Percentiles rank a stretch among this genome's conserved stretches.
phyloP scores from a whole-genome alignment of 495 filamentous ascomycete species.

The Amniculicola lignicola region DNA sequence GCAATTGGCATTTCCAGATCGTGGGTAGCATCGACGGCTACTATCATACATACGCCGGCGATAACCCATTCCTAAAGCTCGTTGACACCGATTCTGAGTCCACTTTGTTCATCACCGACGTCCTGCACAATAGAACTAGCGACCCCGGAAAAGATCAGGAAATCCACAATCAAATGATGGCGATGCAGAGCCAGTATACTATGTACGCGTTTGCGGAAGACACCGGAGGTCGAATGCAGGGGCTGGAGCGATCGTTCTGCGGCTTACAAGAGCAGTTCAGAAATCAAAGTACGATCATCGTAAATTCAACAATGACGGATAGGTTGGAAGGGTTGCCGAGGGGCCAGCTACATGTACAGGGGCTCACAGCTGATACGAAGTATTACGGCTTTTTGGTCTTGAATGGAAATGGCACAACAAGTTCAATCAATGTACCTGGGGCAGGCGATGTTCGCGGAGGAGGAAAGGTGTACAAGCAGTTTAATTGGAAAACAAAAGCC shows the following conservation, averaged over 20 bases:
- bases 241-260: conserved; percentile 55
- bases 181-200: conserved; percentile 60
- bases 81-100: conserved; percentile 76
- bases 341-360: conserved; percentile 79
- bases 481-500: conserved; percentile 71
- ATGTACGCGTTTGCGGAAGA: conserved; percentile 73
- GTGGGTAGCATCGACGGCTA: conserved; percentile 74
- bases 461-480: conserved; percentile 64
- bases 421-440: no score
- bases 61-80: conserved; percentile 56
- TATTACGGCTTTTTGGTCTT: conserved; percentile 72
- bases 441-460: conserved; percentile 46
- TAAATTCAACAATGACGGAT: conserved; percentile 64
- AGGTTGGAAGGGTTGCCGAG: conserved; percentile 57
- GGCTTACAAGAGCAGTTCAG: conserved; percentile 49
- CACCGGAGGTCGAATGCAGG: conserved; percentile 53
- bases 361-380: conserved; percentile 63
- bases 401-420: conserved; percentile 50
- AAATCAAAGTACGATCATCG: conserved; percentile 38
- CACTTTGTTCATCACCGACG: conserved; percentile 72
- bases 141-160: no score
- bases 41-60: conserved; percentile 60
- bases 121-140: conserved; percentile 54
- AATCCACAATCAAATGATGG: conserved; percentile 50
- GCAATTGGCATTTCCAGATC: conserved; percentile 71